phyloP scores from a whole-genome alignment of 1,284 basidiomycete species.

The Ustilago lituana region DNA sequence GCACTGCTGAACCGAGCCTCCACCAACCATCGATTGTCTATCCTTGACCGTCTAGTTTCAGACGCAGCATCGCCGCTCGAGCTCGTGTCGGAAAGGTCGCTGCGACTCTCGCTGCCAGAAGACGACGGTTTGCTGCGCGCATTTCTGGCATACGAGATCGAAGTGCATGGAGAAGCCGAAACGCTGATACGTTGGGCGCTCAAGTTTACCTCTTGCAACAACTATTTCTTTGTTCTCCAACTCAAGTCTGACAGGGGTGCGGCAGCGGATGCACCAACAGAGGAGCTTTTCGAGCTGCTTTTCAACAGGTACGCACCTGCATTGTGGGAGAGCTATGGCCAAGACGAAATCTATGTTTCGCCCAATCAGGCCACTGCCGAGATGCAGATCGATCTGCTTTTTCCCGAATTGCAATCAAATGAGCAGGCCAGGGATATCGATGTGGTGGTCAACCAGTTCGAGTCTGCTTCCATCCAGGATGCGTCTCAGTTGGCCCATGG shows the following conservation, averaged over 20 bases:
- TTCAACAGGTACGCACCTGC: not conserved
- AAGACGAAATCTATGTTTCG: constrained; percentile 45
- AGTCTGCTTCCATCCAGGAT: not conserved
- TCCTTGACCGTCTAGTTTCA: constrained; percentile 10
- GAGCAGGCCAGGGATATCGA: not conserved
- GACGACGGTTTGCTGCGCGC: constrained; percentile 48
- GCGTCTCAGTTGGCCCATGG: constrained; percentile 1
- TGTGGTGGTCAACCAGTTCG: not conserved
- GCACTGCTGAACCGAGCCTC: constrained; percentile 31
- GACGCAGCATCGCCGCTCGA: constrained; percentile 19
- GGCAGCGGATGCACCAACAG: not conserved
- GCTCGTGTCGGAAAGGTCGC: constrained; percentile 35
- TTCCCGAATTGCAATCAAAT: constrained; percentile 23
- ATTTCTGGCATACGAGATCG: constrained; percentile 41
- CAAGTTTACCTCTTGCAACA: constrained; percentile 33
- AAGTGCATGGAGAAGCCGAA: constrained; percentile 24
- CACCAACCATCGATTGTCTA: constrained; percentile 16
- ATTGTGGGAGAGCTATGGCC: constrained; percentile 28
- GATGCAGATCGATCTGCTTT: constrained; percentile 46
- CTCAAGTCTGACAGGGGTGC: constrained; percentile 4
- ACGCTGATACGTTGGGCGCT: constrained; percentile 32
- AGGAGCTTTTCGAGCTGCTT: not conserved
- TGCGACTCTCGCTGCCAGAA: constrained; percentile 23
- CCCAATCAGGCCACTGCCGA: constrained; percentile 20
- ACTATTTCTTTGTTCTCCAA: constrained; percentile 42